phyloP scores from a whole-genome alignment of 164 flowering plant species.

The Amborella trichopoda region DNA sequence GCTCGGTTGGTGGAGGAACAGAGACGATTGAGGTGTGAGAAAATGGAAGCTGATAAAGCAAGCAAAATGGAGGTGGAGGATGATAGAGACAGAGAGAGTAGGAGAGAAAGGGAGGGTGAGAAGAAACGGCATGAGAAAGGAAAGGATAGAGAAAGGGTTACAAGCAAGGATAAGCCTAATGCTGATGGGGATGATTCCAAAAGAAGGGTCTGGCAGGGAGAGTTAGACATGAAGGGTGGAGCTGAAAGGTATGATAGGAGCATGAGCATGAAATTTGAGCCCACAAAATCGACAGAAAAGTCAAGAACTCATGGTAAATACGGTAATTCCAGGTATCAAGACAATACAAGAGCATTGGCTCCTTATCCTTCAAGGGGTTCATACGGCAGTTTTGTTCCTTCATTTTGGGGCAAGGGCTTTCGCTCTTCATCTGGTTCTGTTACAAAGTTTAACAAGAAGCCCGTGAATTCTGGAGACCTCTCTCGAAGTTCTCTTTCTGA shows the following conservation, averaged over 20 bases:
- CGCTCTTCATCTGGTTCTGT: too few species aligned
- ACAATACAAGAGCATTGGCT: slow-evolving; percentile 65
- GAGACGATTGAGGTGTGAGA: slow-evolving; percentile 69
- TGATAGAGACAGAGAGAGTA: slow-evolving; percentile 38
- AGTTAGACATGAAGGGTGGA: slow-evolving; percentile 44
- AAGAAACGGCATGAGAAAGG: slow-evolving; percentile 66
- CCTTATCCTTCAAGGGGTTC: slow-evolving; percentile 64
- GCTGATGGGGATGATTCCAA: slow-evolving; percentile 80
- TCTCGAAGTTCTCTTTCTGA: too few species aligned
- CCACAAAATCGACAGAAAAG: slow-evolving; percentile 23
- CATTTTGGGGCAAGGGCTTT: too few species aligned
- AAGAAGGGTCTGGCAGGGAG: slow-evolving; percentile 37
- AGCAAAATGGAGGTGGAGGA: slow-evolving; percentile 11
- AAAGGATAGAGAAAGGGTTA: slow-evolving; percentile 72
- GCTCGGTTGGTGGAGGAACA: slow-evolving; percentile 89
- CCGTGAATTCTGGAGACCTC: too few species aligned
- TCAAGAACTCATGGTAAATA: slow-evolving; percentile 28
- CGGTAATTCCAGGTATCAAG: slow-evolving; percentile 53
- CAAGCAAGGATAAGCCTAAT: slow-evolving; percentile 56
- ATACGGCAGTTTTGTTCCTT: too few species aligned
- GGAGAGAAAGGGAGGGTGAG: slow-evolving; percentile 45
- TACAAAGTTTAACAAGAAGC: too few species aligned
- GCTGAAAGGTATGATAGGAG: slow-evolving; percentile 39
- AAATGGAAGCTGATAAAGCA: slow-evolving; percentile 30
- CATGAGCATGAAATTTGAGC: too few species aligned